A percentile compares a stretch with the other conserved stretches of the same genome.
Conservation (phyloP, 176 grass and related monocot genomes). For the Musa schizocarpa region DNA sequence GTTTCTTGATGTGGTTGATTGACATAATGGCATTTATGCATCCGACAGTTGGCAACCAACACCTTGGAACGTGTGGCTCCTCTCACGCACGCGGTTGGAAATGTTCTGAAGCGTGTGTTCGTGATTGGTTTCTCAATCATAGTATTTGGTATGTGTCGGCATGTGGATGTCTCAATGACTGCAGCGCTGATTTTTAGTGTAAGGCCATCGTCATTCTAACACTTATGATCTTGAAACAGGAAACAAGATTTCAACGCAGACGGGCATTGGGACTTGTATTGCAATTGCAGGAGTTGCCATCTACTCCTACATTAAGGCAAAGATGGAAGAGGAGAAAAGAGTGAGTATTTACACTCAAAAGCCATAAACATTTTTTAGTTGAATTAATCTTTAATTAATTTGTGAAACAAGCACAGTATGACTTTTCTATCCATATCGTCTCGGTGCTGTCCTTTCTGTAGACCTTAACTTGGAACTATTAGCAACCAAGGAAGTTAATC, state of each 20-base stretch:
- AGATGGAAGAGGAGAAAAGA: constrained; percentile 95
- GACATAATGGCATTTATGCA: neutral
- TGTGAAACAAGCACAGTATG: too few relatives aligned
- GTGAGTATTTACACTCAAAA: constrained; percentile 29
- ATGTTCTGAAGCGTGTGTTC: constrained; percentile 98
- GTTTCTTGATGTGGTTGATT: neutral
- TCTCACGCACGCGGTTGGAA: constrained; percentile 96
- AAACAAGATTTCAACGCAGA: constrained; percentile 90
- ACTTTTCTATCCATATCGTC: too few relatives aligned
- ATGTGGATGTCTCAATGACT: neutral
- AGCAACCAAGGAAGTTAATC: too few relatives aligned
- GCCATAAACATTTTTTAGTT: too few relatives aligned
- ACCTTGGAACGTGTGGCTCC: constrained; percentile 95
- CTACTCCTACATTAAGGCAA: constrained; percentile 97
- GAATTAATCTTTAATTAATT: too few relatives aligned
- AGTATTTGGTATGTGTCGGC: constrained; percentile 47
- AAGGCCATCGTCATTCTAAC: neutral
- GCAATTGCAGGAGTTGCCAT: constrained; percentile 89
- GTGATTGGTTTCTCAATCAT: constrained; percentile 97
- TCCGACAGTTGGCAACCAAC: constrained; percentile 74
- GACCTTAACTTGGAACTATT: too few relatives aligned
- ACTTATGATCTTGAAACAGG: constrained; percentile 39
- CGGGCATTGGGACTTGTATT: constrained; percentile 80
- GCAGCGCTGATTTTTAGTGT: neutral
- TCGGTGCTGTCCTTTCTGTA: too few relatives aligned